Evolutionary conservation across 805 yeast genomes (phyloP).

Genomic region (Monosporozyma solicola): DNA sequence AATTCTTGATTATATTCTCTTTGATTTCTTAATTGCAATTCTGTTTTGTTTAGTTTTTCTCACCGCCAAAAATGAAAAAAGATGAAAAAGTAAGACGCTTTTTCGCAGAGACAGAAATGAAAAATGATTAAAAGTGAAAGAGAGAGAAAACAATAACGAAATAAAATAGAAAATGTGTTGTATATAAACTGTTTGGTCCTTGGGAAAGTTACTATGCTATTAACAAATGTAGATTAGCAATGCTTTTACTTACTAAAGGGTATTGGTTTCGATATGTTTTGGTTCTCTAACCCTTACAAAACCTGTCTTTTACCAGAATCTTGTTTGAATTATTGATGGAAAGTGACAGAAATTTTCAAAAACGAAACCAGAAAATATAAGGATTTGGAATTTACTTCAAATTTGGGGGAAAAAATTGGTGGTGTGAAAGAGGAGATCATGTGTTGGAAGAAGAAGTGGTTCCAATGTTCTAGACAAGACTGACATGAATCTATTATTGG

Average conservation of each 20-base stretch:
- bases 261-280: not conserved
- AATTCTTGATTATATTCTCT: not conserved
- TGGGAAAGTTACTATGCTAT: not conserved
- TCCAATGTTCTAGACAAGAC: too few relatives aligned
- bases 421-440: not conserved
- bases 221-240: not conserved
- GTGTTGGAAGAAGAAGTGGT: not conserved
- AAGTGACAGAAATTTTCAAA: not conserved
- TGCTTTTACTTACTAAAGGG: not conserved
- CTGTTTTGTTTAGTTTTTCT: not conserved
- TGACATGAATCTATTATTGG: too few relatives aligned
- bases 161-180: not conserved
- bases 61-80: not conserved
- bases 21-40: not conserved
- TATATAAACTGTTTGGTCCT: not conserved
- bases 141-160: not conserved
- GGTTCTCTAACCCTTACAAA: not conserved
- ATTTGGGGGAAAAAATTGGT: not conserved
- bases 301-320: not conserved
- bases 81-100: not conserved
- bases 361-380: not conserved
- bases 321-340: not conserved
- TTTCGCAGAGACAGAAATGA: not conserved
- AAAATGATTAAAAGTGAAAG: not conserved
- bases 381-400: not conserved